Evolutionary conservation across 306 rosid genomes (phyloP), one percentile per base, ranked within the genome.

Genomic region (Chamaecrista fasciculata): DNA sequence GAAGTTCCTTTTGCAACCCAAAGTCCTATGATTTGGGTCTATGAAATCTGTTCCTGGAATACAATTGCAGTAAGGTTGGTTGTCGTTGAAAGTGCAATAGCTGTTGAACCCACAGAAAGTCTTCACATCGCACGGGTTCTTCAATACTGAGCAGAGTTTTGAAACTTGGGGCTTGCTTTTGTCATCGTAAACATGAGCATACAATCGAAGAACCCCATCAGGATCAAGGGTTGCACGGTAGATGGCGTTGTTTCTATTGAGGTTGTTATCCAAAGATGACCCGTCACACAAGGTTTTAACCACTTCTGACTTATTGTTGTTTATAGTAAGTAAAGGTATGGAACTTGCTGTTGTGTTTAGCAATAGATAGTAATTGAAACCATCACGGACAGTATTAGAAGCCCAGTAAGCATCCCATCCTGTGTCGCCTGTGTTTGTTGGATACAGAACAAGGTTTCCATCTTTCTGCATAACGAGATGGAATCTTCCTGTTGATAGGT

Each of bases 361-460:
- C 36, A 21, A 64, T 7, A 70, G 77, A 15, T 40, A 16, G 33
- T 23, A 15, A 3, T 36, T 9, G 6, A 18, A 1, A 43, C 3
- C 3, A 20, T 11, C 1, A 2, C n/a, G 26, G 2, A 2, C 0
- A 23, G 72, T 71, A 1, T 0, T 0, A 20, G 65, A 0, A 37
- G 11, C 0, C 85, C 85, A 81, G 39, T 81, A 81, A 69, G 71
- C 46, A 16, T 81, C 53, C 12, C 0, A 0, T 6, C 0, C 0
- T 2, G 14, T 0, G 14, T 66, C 11, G 0, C 6, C 0, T 40
- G 77, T 70, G 47, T 75, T 4, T 6, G 26, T 23, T 8, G 80
- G 77, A 69, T 74, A 77, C 40, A 49, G 21, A 64, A 69, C 80
- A 19, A 81, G 82, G 18, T 69, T 25, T 65, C 80, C 78, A 51